These are phyloP conservation scores for Fusarium virguliforme DNA, from an alignment of 2,329 filamentous ascomycete genomes.

Conservation along the genomic window DNA sequence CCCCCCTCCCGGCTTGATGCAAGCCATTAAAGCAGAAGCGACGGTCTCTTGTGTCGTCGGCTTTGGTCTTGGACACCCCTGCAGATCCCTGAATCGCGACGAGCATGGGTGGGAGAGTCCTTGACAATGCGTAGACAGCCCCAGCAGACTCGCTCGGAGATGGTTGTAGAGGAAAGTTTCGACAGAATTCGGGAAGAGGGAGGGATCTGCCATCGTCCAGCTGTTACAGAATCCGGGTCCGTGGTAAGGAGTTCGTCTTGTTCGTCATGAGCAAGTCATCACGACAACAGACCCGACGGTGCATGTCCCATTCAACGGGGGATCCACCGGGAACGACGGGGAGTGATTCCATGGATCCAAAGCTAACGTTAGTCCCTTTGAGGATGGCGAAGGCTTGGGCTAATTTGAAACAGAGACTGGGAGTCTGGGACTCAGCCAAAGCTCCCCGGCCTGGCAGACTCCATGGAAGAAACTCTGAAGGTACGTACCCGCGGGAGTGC, in stretches of 20 bases:
- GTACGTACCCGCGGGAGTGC: constrained; percentile 5
- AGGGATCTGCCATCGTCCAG: constrained; percentile 25
- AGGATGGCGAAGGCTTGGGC: constrained; percentile 40
- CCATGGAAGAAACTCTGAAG: not conserved
- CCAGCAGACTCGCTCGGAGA: not conserved
- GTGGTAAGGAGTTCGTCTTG: constrained; percentile 23
- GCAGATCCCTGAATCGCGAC: constrained; percentile 42
- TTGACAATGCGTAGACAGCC: constrained; percentile 25
- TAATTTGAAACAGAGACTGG: constrained; percentile 54
- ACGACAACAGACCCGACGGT: not conserved
- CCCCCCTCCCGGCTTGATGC: constrained; percentile 12
- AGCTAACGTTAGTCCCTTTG: constrained; percentile 30
- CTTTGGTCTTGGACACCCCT: constrained; percentile 33
- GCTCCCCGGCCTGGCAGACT: not conserved
- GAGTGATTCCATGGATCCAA: constrained; percentile 23
- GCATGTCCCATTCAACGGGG: not conserved
- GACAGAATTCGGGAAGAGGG: too few relatives aligned
- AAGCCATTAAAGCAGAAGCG: constrained; percentile 24
- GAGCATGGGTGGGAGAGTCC: constrained; percentile 24
- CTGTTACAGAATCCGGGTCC: not conserved
- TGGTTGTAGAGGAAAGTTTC: constrained; percentile 34
- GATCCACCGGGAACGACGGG: constrained; percentile 36
- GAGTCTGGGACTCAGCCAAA: constrained; percentile 19
- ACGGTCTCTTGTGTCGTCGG: constrained; percentile 9
- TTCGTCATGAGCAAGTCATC: constrained; percentile 8